A percentile compares a stretch with the other conserved stretches of the same genome.
These are phyloP conservation scores for Hymenoscyphus fraxineus DNA, from an alignment of 2,329 filamentous ascomycete genomes.

Conservation along the genomic window DNA sequence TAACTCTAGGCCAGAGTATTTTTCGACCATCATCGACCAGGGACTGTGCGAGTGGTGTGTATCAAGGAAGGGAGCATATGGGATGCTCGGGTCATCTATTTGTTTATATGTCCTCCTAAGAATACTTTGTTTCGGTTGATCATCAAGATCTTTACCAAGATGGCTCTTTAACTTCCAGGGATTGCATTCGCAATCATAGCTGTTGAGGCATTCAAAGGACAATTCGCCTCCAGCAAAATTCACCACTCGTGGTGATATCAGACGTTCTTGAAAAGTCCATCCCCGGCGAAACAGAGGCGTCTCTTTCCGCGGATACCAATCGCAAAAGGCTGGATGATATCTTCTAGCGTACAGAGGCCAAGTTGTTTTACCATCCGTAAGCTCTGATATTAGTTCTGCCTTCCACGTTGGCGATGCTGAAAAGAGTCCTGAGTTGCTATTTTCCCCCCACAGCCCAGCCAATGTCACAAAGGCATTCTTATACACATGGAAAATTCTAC, in stretches of 20 bases:
- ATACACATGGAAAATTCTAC: background rate
- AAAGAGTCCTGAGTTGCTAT: background rate
- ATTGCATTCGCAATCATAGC: background rate
- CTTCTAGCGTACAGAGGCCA: background rate
- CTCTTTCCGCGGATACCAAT: background rate
- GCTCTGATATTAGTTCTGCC: background rate
- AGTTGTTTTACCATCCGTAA: background rate
- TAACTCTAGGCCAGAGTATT: background rate
- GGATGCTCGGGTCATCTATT: no score
- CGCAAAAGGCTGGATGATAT: background rate
- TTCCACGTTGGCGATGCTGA: background rate
- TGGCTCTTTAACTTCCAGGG: background rate
- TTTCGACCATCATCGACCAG: background rate
- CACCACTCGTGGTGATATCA: background rate
- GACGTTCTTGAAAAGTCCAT: background rate
- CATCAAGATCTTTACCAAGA: background rate
- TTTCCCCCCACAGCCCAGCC: background rate
- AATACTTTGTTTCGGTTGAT: background rate
- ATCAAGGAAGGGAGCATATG: no score
- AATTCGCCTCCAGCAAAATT: background rate
- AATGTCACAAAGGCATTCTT: background rate
- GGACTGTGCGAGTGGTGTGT: no score
- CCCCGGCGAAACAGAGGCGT: background rate
- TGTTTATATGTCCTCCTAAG: no score
- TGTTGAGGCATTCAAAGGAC: background rate